phyloP scores from a whole-genome alignment of 345 rosid species.

The Corymbia maculata region DNA sequence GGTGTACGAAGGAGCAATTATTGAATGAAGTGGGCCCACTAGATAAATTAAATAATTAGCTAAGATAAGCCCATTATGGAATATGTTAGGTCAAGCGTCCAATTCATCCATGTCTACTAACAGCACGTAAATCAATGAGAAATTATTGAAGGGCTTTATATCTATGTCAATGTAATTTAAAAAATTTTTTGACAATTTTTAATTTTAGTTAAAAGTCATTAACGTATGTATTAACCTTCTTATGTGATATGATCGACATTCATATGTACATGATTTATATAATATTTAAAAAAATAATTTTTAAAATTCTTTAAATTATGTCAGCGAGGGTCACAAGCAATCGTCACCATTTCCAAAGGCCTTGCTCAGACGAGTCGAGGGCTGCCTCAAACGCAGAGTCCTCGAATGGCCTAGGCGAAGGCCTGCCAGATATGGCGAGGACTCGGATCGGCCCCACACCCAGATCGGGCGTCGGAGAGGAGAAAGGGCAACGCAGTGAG shows the following conservation, averaged over 20 bases:
- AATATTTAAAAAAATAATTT: too few relatives aligned
- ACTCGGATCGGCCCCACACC: too few relatives aligned
- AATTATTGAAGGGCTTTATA: not conserved
- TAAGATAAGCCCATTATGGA: not conserved
- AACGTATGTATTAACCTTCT: too few relatives aligned
- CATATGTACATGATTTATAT: fast-evolving
- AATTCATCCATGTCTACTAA: not conserved
- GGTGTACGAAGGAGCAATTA: not conserved
- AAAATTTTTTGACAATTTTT: fast-evolving
- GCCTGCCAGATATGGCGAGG: too few relatives aligned
- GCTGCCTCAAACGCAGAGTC: not conserved
- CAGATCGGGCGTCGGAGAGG: not conserved
- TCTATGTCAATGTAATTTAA: fast-evolving
- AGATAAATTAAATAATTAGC: not conserved
- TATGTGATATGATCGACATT: fast-evolving
- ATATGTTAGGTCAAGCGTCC: not conserved
- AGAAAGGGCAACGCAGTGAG: not conserved
- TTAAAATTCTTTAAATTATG: too few relatives aligned
- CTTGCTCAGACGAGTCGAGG: not conserved
- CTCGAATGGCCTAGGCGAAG: too few relatives aligned
- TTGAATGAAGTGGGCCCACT: not conserved
- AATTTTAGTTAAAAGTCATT: not conserved
- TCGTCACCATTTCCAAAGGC: not conserved
- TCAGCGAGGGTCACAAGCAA: too few relatives aligned
- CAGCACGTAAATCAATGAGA: not conserved